Conservation (phyloP, 1,284 basidiomycete species). For the Ustilago bromivora region DNA sequence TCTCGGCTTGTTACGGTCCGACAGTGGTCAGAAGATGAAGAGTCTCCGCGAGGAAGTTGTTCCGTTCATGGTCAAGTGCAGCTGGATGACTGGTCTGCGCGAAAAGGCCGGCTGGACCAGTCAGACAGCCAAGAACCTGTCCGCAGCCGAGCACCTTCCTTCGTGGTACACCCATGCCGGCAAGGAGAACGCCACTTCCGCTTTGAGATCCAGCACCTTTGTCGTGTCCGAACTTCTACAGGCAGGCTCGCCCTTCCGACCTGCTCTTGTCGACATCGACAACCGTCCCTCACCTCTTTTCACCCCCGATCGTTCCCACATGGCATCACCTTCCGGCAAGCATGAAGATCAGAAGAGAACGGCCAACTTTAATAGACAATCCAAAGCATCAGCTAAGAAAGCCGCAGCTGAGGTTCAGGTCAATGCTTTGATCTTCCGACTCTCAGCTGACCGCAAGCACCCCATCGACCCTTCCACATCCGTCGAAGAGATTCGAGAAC, state of each 20-base stretch:
- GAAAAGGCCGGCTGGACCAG: conserved; percentile 62
- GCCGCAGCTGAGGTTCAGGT: conserved; percentile 32
- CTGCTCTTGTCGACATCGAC: conserved; percentile 19
- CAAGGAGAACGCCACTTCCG: conserved; percentile 19
- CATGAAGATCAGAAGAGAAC: conserved; percentile 8
- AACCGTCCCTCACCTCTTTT: conserved; percentile 40
- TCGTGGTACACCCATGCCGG: conserved; percentile 22
- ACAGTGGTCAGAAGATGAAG: conserved; percentile 59
- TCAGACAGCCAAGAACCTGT: conserved; percentile 8
- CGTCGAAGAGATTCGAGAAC: conserved; percentile 34
- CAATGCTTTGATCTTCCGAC: conserved; percentile 45
- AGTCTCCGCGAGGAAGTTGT: conserved; percentile 64
- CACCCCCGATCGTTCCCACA: conserved; percentile 34
- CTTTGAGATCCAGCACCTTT: conserved; percentile 39
- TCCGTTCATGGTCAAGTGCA: conserved; percentile 64
- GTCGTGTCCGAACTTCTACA: conserved; percentile 42
- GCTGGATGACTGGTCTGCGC: conserved; percentile 62
- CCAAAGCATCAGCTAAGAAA: conserved; percentile 24
- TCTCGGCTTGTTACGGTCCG: conserved; percentile 50
- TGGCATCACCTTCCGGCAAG: conserved; percentile 23
- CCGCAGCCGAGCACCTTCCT: conserved; percentile 10
- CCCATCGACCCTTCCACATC: conserved; percentile 41
- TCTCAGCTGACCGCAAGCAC: conserved; percentile 40
- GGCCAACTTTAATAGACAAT: conserved; percentile 8
- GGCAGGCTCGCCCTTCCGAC: conserved; percentile 28